Conservation (phyloP, 352 stramenopile species). For the Globisporangium solare region DNA sequence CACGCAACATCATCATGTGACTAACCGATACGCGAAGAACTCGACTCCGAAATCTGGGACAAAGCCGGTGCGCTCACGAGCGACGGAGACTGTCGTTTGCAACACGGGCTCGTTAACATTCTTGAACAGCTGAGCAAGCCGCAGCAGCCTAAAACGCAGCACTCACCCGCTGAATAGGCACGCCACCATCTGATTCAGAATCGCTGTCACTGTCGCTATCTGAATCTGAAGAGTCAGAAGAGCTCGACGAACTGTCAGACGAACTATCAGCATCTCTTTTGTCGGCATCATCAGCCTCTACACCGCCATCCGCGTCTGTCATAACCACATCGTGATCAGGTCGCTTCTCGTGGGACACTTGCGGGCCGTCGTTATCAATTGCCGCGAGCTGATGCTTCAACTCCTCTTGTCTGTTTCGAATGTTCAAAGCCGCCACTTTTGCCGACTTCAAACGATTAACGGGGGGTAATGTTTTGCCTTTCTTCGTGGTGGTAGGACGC, state of each 20-base stretch:
- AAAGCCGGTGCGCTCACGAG: constrained; percentile 49
- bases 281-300: constrained; percentile 20
- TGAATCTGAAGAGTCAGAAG: constrained; percentile 78
- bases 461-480: constrained; percentile 37
- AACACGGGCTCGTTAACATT: constrained; percentile 18
- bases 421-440: constrained; percentile 77
- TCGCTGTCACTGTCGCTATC: constrained; percentile 85
- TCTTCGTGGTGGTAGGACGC: constrained; percentile 42
- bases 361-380: constrained; percentile 49
- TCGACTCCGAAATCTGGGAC: constrained; percentile 37
- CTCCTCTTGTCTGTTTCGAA: constrained; percentile 65
- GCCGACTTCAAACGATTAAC: constrained; percentile 79
- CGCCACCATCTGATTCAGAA: constrained; percentile 64
- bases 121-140: constrained; percentile 13
- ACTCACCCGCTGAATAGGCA: constrained; percentile 83
- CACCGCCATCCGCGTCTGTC: constrained; percentile 31
- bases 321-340: constrained; percentile 45
- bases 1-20: constrained; percentile 10
- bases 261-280: constrained; percentile 37
- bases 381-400: constrained; percentile 73
- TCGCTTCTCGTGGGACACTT: constrained; percentile 19
- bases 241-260: constrained; percentile 70
- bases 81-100: constrained; percentile 44
- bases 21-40: constrained; percentile 37
- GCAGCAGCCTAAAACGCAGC: constrained; percentile 40